These are phyloP conservation scores for Phytophthora pseudosyringae DNA, from an alignment of 352 stramenopile species.

Conservation along the genomic window DNA sequence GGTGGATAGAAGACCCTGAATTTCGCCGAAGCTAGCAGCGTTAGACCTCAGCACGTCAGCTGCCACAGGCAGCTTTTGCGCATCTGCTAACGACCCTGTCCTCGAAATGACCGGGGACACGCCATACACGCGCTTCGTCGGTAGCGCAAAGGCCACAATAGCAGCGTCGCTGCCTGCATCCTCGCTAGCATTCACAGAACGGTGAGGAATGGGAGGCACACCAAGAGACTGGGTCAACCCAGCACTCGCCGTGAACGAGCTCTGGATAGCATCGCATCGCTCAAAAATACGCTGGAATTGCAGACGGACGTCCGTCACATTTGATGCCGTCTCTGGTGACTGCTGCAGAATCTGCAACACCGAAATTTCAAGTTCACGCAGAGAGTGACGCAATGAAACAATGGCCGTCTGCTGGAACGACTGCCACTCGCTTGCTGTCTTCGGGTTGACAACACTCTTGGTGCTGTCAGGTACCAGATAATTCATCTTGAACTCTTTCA, in stretches of 20 bases:
- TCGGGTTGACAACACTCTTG: slow-evolving; percentile 21
- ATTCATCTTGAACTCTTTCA: slow-evolving; percentile 51
- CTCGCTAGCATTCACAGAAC: slow-evolving; percentile 51
- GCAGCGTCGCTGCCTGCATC: slow-evolving; percentile 50
- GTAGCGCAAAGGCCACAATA: slow-evolving; percentile 63
- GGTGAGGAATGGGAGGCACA: slow-evolving; percentile 64
- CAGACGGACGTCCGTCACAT: slow-evolving; percentile 26
- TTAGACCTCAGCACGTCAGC: slow-evolving; percentile 44
- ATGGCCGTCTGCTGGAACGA: slow-evolving; percentile 55
- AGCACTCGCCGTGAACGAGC: slow-evolving; percentile 31
- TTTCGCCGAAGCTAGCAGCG: slow-evolving; percentile 39
- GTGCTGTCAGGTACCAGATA: slow-evolving; percentile 27
- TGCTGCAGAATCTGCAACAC: slow-evolving; percentile 57
- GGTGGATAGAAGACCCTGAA: slow-evolving; percentile 32
- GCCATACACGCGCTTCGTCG: slow-evolving; percentile 65
- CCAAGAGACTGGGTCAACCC: slow-evolving; percentile 49
- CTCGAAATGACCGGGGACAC: slow-evolving; percentile 57
- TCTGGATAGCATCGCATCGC: slow-evolving; percentile 37
- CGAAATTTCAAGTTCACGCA: slow-evolving; percentile 75
- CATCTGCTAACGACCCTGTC: background rate
- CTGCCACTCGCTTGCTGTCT: slow-evolving; percentile 58
- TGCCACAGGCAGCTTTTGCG: slow-evolving; percentile 34
- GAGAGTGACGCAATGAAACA: slow-evolving; percentile 49
- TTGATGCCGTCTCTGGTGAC: slow-evolving; percentile 25
- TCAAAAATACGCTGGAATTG: slow-evolving; percentile 45